These are phyloP conservation scores for Paracamarosporium sp. DNA, from an alignment of 2,329 filamentous ascomycete species.

Conservation along the genomic window DNA sequence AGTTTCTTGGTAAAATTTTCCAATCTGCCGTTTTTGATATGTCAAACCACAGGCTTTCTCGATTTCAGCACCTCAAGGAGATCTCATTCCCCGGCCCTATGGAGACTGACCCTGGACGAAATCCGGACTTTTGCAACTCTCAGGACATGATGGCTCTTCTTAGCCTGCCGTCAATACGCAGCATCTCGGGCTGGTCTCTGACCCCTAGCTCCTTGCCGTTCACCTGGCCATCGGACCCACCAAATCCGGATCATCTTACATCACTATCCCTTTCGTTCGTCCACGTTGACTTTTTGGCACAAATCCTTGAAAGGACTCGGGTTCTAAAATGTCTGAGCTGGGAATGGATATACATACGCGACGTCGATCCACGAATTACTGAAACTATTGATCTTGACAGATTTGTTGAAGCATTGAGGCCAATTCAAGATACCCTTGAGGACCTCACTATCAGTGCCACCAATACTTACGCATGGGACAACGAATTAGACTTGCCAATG, in stretches of 20 bases:
- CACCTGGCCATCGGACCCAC: background rate
- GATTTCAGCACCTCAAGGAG: background rate
- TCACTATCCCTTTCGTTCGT: background rate
- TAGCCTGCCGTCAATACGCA: slow-evolving; percentile 1
- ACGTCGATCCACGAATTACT: background rate
- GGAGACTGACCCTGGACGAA: background rate
- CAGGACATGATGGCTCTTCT: background rate
- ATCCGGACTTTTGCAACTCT: slow-evolving; percentile 1
- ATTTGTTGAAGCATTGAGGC: slow-evolving; percentile 5
- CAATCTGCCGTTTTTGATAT: slow-evolving; percentile 3
- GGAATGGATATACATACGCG: background rate
- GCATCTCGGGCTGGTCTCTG: background rate
- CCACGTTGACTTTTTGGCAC: background rate
- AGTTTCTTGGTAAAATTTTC: slow-evolving; percentile 1
- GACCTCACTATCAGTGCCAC: slow-evolving; percentile 1
- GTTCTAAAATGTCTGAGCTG: background rate
- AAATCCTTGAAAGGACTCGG: background rate
- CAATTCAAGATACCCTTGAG: slow-evolving; percentile 2
- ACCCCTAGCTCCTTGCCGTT: background rate
- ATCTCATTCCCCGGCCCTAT: background rate
- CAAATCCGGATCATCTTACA: background rate
- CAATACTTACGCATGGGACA: background rate
- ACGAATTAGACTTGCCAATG: background rate
- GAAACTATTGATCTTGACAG: background rate
- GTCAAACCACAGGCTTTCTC: background rate